Conservation (phyloP, 805 yeast genomes). For the Blastobotrys parvus region DNA sequence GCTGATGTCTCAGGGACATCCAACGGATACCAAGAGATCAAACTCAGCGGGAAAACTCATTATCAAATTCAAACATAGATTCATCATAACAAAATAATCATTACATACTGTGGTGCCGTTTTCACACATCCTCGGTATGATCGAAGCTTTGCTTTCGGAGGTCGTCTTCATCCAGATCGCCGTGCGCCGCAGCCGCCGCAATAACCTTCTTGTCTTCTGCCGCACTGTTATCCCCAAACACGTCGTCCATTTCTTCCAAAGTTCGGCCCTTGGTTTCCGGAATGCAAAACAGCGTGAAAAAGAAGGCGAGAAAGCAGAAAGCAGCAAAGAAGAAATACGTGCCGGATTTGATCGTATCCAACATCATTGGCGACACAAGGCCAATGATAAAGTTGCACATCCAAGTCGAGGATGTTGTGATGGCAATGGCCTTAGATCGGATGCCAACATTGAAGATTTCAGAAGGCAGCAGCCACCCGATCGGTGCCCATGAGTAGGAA, state of each 20-base stretch:
- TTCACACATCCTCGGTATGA: neutral
- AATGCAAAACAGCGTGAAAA: constrained; percentile 30
- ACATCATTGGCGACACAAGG: constrained; percentile 14
- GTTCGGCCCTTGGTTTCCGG: constrained; percentile 21
- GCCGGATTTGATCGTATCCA: constrained; percentile 18
- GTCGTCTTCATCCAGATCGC: neutral
- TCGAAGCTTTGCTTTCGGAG: neutral
- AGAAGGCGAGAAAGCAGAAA: constrained; percentile 19
- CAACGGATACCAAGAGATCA: no score
- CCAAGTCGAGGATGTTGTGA: constrained; percentile 63
- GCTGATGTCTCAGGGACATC: no score
- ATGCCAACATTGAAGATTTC: constrained; percentile 58
- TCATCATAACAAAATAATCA: neutral
- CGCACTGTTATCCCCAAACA: constrained; percentile 35
- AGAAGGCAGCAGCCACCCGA: constrained; percentile 58
- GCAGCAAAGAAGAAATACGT: constrained; percentile 27
- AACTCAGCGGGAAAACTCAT: no score
- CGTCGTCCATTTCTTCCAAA: constrained; percentile 30
- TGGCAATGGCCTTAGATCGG: constrained; percentile 60
- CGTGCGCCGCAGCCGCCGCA: neutral
- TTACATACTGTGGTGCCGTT: no score
- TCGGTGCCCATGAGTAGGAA: constrained; percentile 48
- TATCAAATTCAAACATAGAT: no score
- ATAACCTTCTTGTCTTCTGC: constrained; percentile 16
- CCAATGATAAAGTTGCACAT: constrained; percentile 39